These are phyloP conservation scores for Kalaharituber pfeilii DNA, from an alignment of 2,329 filamentous ascomycete species.

Conservation along the genomic window DNA sequence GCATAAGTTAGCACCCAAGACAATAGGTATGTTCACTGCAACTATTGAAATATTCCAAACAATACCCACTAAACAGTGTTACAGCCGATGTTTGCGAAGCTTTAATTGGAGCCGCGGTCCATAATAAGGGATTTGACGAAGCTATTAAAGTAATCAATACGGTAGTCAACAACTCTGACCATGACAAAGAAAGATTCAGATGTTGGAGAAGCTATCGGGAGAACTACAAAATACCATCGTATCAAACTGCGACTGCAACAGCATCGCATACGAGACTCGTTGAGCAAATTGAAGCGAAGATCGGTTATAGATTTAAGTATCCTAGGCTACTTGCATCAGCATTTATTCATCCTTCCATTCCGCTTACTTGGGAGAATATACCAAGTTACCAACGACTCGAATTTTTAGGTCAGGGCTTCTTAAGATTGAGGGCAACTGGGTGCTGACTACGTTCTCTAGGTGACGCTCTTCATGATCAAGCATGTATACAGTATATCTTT, in stretches of 20 bases:
- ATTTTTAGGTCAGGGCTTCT: constrained; percentile 39
- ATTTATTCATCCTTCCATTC: constrained; percentile 75
- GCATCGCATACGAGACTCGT: constrained; percentile 54
- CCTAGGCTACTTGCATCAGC: constrained; percentile 65
- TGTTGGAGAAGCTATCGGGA: constrained; percentile 56
- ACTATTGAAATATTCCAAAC: not conserved
- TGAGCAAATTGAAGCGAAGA: constrained; percentile 40
- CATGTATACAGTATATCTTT: constrained; percentile 67
- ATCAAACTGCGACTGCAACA: constrained; percentile 46
- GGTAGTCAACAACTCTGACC: constrained; percentile 33
- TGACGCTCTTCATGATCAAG: constrained; percentile 75
- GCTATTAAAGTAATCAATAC: constrained; percentile 40
- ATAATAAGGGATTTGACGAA: constrained; percentile 40
- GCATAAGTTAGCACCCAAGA: constrained; percentile 69
- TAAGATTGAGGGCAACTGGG: not conserved
- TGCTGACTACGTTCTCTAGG: constrained; percentile 30
- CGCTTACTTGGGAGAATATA: constrained; percentile 54
- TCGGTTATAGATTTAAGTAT: constrained; percentile 49
- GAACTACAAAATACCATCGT: constrained; percentile 50
- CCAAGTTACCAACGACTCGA: constrained; percentile 83
- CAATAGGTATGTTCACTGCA: constrained; percentile 37
- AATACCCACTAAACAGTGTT: not conserved
- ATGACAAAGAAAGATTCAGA: constrained; percentile 33
- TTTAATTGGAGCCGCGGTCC: constrained; percentile 68
- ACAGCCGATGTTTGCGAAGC: constrained; percentile 76